phyloP scores from a whole-genome alignment of 805 yeast genomes.

The Wickerhamiella nectarea region DNA sequence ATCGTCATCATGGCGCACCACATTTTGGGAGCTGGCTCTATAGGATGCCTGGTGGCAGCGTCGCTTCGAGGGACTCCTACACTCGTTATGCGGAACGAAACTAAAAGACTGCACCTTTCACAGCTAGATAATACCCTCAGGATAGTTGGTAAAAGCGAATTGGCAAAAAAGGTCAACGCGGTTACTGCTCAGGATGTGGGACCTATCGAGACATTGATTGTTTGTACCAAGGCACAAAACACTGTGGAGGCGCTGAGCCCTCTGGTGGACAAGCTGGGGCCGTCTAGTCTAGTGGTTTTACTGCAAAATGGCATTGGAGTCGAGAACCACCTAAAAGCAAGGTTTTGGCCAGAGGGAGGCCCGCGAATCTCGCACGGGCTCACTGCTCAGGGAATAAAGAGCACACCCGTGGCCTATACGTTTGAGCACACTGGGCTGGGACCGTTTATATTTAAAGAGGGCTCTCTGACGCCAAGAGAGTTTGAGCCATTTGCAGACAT shows the following conservation, averaged over 20 bases:
- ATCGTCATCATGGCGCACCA: slow-evolving; percentile 20
- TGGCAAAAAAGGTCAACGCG: slow-evolving; percentile 12
- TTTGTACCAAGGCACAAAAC: slow-evolving; percentile 71
- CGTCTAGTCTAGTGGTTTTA: slow-evolving; percentile 43
- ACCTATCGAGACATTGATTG: slow-evolving; percentile 43
- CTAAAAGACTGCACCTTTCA: slow-evolving; percentile 31
- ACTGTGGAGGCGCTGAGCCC: slow-evolving; percentile 51
- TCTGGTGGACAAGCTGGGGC: slow-evolving; percentile 35
- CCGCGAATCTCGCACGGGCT: slow-evolving; percentile 58
- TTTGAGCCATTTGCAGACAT: slow-evolving; percentile 1
- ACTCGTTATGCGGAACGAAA: slow-evolving; percentile 32
- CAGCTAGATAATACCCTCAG: slow-evolving; percentile 14
- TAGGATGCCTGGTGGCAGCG: slow-evolving; percentile 30
- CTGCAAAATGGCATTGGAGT: slow-evolving; percentile 85
- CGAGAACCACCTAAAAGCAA: slow-evolving; percentile 35
- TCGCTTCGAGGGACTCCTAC: slow-evolving; percentile 20
- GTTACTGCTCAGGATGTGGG: slow-evolving; percentile 14
- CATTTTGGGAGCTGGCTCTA: slow-evolving; percentile 41
- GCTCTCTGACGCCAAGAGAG: neutral
- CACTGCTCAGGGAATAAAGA: slow-evolving; percentile 71
- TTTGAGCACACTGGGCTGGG: slow-evolving; percentile 65
- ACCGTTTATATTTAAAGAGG: slow-evolving; percentile 27
- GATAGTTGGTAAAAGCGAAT: neutral
- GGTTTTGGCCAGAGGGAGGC: slow-evolving; percentile 38
- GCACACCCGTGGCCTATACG: slow-evolving; percentile 31